These are phyloP conservation scores for Trametes meyenii DNA, from an alignment of 768 basidiomycete species.

Conservation along the genomic window DNA sequence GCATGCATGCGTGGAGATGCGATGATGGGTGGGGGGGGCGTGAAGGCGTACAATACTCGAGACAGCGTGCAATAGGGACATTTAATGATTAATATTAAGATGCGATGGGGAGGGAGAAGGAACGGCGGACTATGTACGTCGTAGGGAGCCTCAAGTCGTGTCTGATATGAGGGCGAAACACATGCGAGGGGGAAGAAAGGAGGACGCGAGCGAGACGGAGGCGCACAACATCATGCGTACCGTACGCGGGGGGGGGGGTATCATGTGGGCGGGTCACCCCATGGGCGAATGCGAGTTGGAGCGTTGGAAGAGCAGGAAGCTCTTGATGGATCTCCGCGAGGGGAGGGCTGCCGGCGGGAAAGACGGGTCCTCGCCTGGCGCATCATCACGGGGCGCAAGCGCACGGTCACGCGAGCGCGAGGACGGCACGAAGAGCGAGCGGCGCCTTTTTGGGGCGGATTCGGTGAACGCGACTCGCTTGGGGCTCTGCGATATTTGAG, in stretches of 20 bases:
- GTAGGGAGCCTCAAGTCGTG: not conserved
- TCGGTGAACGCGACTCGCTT: constrained; percentile 6
- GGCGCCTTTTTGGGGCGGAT: constrained; percentile 21
- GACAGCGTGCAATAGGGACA: not conserved
- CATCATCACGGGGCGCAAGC: constrained; percentile 7
- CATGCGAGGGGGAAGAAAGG: not conserved
- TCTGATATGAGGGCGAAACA: constrained; percentile 1
- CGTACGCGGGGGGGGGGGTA: not conserved
- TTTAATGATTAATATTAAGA: constrained; percentile 13
- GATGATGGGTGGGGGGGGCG: not conserved
- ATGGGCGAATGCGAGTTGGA: constrained; percentile 25
- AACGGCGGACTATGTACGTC: constrained; percentile 10
- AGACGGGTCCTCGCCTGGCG: not conserved
- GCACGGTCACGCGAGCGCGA: constrained; percentile 20
- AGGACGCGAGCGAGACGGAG: not conserved
- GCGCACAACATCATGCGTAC: not conserved
- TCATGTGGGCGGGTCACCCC: not conserved
- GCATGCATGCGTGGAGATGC: not conserved
- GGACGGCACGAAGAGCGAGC: constrained; percentile 26
- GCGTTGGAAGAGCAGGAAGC: constrained; percentile 28
- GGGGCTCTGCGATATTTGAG: constrained; percentile 1
- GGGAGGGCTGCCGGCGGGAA: constrained; percentile 6
- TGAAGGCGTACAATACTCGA: constrained; percentile 4
- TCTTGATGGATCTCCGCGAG: constrained; percentile 22
- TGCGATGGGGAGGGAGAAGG: not conserved